A percentile compares a stretch with the other conserved stretches of the same genome.
Evolutionary conservation across 768 basidiomycete species (phyloP).

Genomic region (Mycena sanguinolenta): DNA sequence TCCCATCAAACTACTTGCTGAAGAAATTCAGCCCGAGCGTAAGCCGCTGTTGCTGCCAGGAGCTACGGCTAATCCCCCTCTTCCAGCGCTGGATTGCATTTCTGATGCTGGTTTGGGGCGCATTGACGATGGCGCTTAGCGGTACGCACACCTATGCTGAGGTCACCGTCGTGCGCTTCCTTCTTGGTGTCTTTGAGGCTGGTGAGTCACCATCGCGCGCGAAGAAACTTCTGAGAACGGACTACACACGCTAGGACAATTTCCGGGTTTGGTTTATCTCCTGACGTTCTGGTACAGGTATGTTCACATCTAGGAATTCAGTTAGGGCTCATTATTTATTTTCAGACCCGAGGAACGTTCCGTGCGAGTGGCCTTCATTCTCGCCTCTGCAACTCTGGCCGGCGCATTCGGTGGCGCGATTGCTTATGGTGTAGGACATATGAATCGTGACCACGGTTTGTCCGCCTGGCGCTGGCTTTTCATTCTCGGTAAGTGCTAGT

Average conservation of each 20-base stretch:
- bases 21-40: slow-evolving; percentile 51
- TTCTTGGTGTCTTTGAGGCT: slow-evolving; percentile 59
- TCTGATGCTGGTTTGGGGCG: slow-evolving; percentile 56
- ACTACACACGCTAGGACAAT: slow-evolving; percentile 47
- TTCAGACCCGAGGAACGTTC: slow-evolving; percentile 27
- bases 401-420: slow-evolving; percentile 50
- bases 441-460: slow-evolving; percentile 41
- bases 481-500: slow-evolving; percentile 29
- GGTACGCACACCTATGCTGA: slow-evolving; percentile 52
- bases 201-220: slow-evolving; percentile 17
- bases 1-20: slow-evolving; percentile 55
- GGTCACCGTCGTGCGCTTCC: slow-evolving; percentile 57
- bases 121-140: slow-evolving; percentile 52
- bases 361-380: slow-evolving; percentile 44
- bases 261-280: slow-evolving; percentile 57
- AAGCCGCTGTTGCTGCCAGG: neutral
- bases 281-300: slow-evolving; percentile 60
- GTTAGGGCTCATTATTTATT: neutral
- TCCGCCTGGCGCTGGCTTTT: slow-evolving; percentile 48
- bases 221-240: neutral
- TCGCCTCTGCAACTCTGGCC: slow-evolving; percentile 53
- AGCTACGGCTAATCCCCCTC: no score
- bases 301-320: neutral
- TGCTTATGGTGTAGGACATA: slow-evolving; percentile 48
- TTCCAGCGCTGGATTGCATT: slow-evolving; percentile 52